These are phyloP conservation scores for Litchi chinensis DNA, from an alignment of 345 rosid genomes.

Conservation along the genomic window DNA sequence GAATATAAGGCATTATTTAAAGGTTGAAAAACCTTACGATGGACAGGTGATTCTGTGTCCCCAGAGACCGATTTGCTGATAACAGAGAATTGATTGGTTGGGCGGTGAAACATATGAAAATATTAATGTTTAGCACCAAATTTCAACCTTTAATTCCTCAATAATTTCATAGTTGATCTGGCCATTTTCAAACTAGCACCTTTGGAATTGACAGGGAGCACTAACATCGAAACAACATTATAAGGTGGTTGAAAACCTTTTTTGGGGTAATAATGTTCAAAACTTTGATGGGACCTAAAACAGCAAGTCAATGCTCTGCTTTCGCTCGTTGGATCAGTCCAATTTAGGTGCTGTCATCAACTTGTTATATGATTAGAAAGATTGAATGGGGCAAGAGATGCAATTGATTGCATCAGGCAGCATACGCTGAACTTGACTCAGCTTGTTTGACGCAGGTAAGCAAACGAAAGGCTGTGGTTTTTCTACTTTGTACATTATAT, in stretches of 20 bases:
- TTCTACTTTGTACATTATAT: neutral
- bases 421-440: neutral
- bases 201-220: neutral
- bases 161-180: neutral
- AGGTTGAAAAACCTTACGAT: neutral
- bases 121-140: neutral
- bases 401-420: neutral
- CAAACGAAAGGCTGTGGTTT: neutral
- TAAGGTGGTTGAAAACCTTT: neutral
- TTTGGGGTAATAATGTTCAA: neutral
- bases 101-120: neutral
- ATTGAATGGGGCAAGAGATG: neutral
- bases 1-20: neutral
- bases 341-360: neutral
- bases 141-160: neutral
- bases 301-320: neutral
- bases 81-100: neutral
- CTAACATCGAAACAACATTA: neutral
- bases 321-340: neutral
- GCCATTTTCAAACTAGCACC: neutral
- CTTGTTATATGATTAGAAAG: neutral
- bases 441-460: neutral
- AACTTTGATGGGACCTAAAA: constrained; percentile 10
- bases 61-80: neutral
- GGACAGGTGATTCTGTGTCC: neutral